Evolutionary conservation across 192 early-diverging fungal genomes (phyloP).

Genomic region (Radiomyces spectabilis): DNA sequence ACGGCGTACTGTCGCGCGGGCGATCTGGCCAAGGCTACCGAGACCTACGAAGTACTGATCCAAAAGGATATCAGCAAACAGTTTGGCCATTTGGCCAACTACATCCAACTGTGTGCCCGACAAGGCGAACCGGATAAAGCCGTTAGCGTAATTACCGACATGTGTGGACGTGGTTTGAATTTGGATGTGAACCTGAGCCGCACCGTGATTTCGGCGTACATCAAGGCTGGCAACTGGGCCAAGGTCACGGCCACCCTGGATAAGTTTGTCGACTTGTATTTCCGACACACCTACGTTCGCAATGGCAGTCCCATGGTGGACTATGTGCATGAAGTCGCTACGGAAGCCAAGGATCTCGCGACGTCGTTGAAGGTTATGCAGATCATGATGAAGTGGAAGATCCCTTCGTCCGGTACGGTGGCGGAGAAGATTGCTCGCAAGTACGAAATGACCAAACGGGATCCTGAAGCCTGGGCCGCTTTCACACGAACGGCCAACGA

Average conservation of each 20-base stretch:
- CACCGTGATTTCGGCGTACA: constrained; percentile 3
- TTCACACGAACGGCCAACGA: background rate
- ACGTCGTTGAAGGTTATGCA: constrained; percentile 7
- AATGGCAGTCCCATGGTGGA: background rate
- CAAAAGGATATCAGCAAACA: constrained; percentile 10
- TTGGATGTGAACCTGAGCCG: constrained; percentile 13
- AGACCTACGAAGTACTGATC: constrained; percentile 5
- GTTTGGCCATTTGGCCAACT: constrained; percentile 25
- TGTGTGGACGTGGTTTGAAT: constrained; percentile 8
- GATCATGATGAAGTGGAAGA: background rate
- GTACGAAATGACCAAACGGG: constrained; percentile 2
- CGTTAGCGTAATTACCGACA: constrained; percentile 3
- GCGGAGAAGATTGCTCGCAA: background rate
- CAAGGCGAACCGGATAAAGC: background rate
- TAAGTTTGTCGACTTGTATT: background rate
- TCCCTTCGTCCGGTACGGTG: background rate
- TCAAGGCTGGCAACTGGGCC: background rate
- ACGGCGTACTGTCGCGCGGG: constrained; percentile 5
- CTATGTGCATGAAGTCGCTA: background rate
- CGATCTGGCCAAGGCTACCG: constrained; percentile 3
- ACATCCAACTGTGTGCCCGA: constrained; percentile 9
- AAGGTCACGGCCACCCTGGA: background rate
- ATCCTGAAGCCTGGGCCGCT: background rate
- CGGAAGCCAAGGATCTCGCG: background rate
- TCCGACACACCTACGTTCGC: background rate